These are phyloP conservation scores for Goffeauzyma gilvescens DNA, from an alignment of 768 basidiomycete species.

Conservation along the genomic window DNA sequence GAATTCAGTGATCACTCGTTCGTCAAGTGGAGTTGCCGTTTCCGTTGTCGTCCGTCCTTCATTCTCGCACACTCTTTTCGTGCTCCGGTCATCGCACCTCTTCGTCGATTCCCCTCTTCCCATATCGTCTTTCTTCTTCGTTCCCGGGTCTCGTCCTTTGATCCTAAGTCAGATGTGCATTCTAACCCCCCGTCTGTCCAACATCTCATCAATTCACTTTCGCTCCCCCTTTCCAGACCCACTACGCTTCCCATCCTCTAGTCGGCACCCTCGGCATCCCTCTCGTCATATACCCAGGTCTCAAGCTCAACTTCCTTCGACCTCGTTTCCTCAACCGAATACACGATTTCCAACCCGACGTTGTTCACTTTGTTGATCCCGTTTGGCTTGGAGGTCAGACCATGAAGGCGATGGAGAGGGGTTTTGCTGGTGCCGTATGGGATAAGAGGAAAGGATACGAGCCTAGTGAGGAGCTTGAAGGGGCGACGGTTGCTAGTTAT, in stretches of 20 bases:
- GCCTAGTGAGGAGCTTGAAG: constrained; percentile 22
- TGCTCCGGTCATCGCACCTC: too few species aligned
- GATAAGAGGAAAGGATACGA: constrained; percentile 21
- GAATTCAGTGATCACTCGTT: background rate
- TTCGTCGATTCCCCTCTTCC: too few species aligned
- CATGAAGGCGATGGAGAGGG: constrained; percentile 33
- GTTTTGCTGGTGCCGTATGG: constrained; percentile 32
- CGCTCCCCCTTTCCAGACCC: constrained; percentile 6
- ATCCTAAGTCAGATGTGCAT: too few species aligned
- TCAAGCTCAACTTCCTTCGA: constrained; percentile 36
- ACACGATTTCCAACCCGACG: constrained; percentile 34
- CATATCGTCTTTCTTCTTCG: too few species aligned
- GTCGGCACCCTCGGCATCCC: constrained; percentile 35
- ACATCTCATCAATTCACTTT: background rate
- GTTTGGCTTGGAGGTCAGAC: constrained; percentile 38
- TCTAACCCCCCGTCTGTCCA: too few species aligned
- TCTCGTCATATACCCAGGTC: constrained; percentile 34
- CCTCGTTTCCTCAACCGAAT: constrained; percentile 33
- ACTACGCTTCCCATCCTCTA: constrained; percentile 35
- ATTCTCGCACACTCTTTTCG: too few species aligned
- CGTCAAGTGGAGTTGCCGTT: too few species aligned
- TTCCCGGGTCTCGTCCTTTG: too few species aligned
- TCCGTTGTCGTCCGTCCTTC: too few species aligned
- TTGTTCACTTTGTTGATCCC: constrained; percentile 37
- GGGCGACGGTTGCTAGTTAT: constrained; percentile 34